These are phyloP conservation scores for Teunomyces cretensis DNA, from an alignment of 805 yeast species.

Conservation along the genomic window DNA sequence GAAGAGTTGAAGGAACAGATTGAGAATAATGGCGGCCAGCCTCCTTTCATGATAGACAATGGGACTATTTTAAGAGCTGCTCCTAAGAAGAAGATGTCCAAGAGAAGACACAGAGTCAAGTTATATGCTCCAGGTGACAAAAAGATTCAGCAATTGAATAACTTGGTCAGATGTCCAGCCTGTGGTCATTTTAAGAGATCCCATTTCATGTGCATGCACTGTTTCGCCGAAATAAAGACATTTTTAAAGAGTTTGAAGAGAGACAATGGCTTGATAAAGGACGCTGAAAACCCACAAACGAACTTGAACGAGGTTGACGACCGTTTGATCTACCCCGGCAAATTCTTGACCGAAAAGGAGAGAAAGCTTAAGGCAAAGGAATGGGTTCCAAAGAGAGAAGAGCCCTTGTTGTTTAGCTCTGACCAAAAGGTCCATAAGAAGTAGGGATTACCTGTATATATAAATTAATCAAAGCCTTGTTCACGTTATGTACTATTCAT, in stretches of 20 bases:
- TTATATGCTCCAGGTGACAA: slow-evolving; percentile 80
- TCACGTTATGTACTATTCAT: slow-evolving; percentile 15
- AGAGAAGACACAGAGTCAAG: slow-evolving; percentile 80
- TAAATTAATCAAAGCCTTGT: neutral
- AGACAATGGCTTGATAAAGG: slow-evolving; percentile 24
- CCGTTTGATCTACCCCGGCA: slow-evolving; percentile 72
- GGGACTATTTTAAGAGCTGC: slow-evolving; percentile 80
- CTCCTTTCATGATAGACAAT: slow-evolving; percentile 51
- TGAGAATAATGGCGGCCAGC: slow-evolving; percentile 30
- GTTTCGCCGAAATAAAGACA: slow-evolving; percentile 77
- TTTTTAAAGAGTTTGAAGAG: slow-evolving; percentile 61
- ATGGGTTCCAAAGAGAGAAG: slow-evolving; percentile 44
- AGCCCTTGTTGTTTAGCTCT: slow-evolving; percentile 35
- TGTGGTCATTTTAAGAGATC: slow-evolving; percentile 92
- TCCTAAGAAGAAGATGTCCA: slow-evolving; percentile 91
- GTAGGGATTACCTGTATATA: slow-evolving; percentile 8
- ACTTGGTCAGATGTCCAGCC: slow-evolving; percentile 88
- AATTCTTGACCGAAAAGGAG: slow-evolving; percentile 41
- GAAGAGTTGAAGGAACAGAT: slow-evolving; percentile 41
- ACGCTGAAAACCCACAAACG: slow-evolving; percentile 34
- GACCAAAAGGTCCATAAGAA: slow-evolving; percentile 20
- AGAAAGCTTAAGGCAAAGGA: slow-evolving; percentile 38
- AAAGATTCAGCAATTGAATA: slow-evolving; percentile 71
- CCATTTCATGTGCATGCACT: slow-evolving; percentile 89
- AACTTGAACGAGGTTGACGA: slow-evolving; percentile 61